Conservation (phyloP, 2,329 filamentous ascomycete genomes). For the Colletotrichum musicola region DNA sequence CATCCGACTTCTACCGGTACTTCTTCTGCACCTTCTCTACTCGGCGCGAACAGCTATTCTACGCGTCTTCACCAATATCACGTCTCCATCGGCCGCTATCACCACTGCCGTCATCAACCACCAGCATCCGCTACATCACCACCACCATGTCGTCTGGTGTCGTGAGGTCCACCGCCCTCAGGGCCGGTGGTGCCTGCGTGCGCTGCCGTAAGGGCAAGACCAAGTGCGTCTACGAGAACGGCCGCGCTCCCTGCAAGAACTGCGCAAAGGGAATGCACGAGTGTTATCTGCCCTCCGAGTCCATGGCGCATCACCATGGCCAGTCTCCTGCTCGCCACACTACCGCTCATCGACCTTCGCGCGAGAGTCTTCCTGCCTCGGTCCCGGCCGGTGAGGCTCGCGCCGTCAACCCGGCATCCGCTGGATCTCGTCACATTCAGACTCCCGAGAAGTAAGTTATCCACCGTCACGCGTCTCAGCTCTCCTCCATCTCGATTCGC, state of each 20-base stretch:
- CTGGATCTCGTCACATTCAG: conserved; percentile 61
- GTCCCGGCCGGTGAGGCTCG: conserved; percentile 57
- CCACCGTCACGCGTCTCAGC: neutral
- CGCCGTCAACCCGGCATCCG: conserved; percentile 59
- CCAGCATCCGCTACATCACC: neutral
- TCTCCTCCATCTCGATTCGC: conserved; percentile 6
- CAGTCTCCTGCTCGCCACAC: conserved; percentile 67
- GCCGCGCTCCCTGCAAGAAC: conserved; percentile 72
- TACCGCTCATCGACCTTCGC: conserved; percentile 62
- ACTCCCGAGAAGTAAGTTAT: conserved; percentile 68
- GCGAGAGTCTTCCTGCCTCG: conserved; percentile 68
- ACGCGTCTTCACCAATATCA: too few species aligned
- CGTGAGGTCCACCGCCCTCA: conserved; percentile 69
- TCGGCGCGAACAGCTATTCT: too few species aligned
- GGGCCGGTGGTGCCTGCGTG: conserved; percentile 72
- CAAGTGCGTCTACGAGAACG: conserved; percentile 74
- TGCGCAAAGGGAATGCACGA: conserved; percentile 74
- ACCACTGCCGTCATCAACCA: conserved; percentile 4
- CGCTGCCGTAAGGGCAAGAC: conserved; percentile 75
- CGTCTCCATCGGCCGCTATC: neutral
- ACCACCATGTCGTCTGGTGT: conserved; percentile 59
- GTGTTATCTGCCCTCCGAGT: conserved; percentile 72
- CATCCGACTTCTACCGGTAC: too few species aligned
- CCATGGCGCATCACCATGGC: conserved; percentile 70
- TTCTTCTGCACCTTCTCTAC: too few species aligned